phyloP scores from a whole-genome alignment of 306 rosid species.

The Inga leiocalycina region DNA sequence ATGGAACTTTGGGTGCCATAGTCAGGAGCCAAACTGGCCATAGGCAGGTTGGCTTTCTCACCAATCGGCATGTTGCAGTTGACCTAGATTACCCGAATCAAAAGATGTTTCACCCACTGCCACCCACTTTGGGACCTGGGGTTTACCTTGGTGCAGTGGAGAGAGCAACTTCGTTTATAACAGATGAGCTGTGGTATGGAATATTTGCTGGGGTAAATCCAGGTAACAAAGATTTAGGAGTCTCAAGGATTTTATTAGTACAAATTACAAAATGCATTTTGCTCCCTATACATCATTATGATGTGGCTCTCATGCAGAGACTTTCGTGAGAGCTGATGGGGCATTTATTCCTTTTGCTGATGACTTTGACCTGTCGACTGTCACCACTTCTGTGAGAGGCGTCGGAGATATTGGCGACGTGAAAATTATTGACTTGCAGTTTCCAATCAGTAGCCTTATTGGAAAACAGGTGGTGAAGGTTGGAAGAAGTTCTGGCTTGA shows the following conservation, averaged over 20 bases:
- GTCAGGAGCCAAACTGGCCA: conserved; percentile 96
- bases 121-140: conserved; percentile 97
- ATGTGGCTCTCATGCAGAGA: conserved; percentile 65
- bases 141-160: conserved; percentile 99
- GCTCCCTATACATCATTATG: background rate
- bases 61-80: conserved; percentile 97
- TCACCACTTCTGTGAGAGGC: conserved; percentile 84
- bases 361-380: conserved; percentile 94
- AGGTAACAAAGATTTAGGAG: conserved; percentile 53
- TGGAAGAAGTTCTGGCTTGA: conserved; percentile 99
- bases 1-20: conserved; percentile 97
- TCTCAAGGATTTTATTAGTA: conserved; percentile 22
- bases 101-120: conserved; percentile 99
- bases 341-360: conserved; percentile 98
- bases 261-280: background rate
- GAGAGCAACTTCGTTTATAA: conserved; percentile 97
- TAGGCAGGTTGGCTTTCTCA: conserved; percentile 96
- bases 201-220: conserved; percentile 99
- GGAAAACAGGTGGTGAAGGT: conserved; percentile 97
- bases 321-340: conserved; percentile 97
- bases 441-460: conserved; percentile 80
- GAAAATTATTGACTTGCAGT: conserved; percentile 85
- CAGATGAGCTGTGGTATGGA: conserved; percentile 98
- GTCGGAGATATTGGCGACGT: conserved; percentile 86
- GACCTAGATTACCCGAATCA: conserved; percentile 97